A percentile compares a stretch with the other conserved stretches of the same genome.
Evolutionary conservation across 2,329 filamentous ascomycete species (phyloP).

Genomic region (Coniella lustricola): DNA sequence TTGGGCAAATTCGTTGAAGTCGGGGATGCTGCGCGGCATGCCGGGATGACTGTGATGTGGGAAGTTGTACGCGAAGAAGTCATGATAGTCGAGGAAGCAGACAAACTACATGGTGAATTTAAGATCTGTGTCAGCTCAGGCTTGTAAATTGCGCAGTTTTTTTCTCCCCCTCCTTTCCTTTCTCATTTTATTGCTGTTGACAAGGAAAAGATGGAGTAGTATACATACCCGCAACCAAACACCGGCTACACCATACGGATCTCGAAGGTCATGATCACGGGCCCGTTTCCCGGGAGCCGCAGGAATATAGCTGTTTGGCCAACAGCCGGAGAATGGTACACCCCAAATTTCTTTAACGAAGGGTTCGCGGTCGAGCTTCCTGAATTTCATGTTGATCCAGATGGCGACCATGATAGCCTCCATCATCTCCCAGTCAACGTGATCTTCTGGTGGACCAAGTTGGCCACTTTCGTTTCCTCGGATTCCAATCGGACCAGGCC

Average conservation of each 20-base stretch:
- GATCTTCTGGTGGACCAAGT: slow-evolving; percentile 22
- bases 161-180: no score
- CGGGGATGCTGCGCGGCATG: slow-evolving; percentile 36
- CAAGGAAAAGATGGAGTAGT: neutral
- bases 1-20: slow-evolving; percentile 52
- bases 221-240: slow-evolving; percentile 60
- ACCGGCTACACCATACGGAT: slow-evolving; percentile 66
- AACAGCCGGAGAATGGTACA: slow-evolving; percentile 48
- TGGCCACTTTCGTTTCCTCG: neutral
- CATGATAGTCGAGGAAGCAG: slow-evolving; percentile 58
- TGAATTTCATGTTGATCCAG: slow-evolving; percentile 51
- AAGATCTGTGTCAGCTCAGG: slow-evolving; percentile 5
- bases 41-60: slow-evolving; percentile 30
- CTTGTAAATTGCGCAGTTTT: no score
- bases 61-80: slow-evolving; percentile 69
- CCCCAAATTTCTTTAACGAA: slow-evolving; percentile 48
- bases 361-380: slow-evolving; percentile 35
- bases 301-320: slow-evolving; percentile 41
- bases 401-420: slow-evolving; percentile 68
- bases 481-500: slow-evolving; percentile 24
- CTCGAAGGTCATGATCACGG: slow-evolving; percentile 42
- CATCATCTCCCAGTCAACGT: slow-evolving; percentile 73
- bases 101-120: slow-evolving; percentile 27
- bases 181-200: neutral
- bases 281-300: slow-evolving; percentile 28